Conservation (phyloP, 2,329 filamentous ascomycete genomes). For the Verticillium nubilum region DNA sequence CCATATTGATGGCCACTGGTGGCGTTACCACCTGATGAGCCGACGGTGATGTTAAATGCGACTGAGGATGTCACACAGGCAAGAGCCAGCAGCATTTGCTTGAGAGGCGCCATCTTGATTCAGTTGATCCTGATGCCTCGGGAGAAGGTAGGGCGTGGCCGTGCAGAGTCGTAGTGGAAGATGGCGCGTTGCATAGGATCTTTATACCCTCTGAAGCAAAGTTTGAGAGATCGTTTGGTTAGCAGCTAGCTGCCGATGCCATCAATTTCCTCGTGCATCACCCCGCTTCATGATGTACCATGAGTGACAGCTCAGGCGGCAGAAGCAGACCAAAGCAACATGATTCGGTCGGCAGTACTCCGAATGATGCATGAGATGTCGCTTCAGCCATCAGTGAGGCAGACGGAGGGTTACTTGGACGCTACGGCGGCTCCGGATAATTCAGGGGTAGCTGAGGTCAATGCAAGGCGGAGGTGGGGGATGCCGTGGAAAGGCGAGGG, state of each 20-base stretch:
- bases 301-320: not conserved
- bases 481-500: not conserved
- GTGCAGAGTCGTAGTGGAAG: not conserved
- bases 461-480: not conserved
- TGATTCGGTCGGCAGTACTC: not conserved
- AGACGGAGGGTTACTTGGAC: not conserved
- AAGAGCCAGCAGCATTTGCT: not conserved
- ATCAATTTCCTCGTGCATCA: not conserved
- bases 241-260: not conserved
- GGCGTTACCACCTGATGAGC: slow-evolving; percentile 31
- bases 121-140: not conserved
- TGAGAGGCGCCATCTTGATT: not conserved
- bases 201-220: not conserved
- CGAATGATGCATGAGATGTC: not conserved
- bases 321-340: not conserved
- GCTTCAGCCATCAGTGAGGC: not conserved
- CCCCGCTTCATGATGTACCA: not conserved
- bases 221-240: not conserved
- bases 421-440: not conserved
- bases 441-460: not conserved
- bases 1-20: slow-evolving; percentile 40
- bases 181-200: not conserved
- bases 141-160: not conserved
- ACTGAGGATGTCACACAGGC: slow-evolving; percentile 9
- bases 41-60: slow-evolving; percentile 36